Conservation (phyloP, 2,329 filamentous ascomycete species). For the Trichoderma lentiforme region DNA sequence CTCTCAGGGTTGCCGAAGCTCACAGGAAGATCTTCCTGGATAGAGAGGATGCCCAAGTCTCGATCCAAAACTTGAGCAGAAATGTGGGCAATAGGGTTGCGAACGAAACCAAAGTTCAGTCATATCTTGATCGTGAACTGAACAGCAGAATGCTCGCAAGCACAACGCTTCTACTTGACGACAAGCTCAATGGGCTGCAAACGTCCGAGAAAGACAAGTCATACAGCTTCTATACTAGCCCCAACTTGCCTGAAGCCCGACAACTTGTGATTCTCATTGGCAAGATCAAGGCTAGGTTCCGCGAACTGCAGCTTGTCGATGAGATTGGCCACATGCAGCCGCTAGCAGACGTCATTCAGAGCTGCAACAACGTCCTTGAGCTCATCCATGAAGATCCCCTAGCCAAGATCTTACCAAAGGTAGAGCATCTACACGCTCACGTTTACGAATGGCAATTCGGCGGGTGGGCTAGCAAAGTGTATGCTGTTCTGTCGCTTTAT, state of each 20-base stretch:
- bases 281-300: slow-evolving; percentile 69
- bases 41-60: slow-evolving; percentile 38
- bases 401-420: slow-evolving; percentile 77
- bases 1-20: slow-evolving; percentile 58
- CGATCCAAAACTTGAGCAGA: slow-evolving; percentile 45
- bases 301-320: slow-evolving; percentile 62
- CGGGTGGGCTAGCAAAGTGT: slow-evolving; percentile 78
- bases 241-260: slow-evolving; percentile 72
- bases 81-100: slow-evolving; percentile 40
- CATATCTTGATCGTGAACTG: slow-evolving; percentile 34
- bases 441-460: slow-evolving; percentile 91
- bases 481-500: slow-evolving; percentile 67
- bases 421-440: slow-evolving; percentile 81
- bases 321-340: slow-evolving; percentile 71
- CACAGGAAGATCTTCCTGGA: slow-evolving; percentile 55
- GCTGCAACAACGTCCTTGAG: slow-evolving; percentile 71
- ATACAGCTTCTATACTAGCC: slow-evolving; percentile 88
- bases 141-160: slow-evolving; percentile 62
- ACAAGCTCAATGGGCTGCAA: slow-evolving; percentile 48
- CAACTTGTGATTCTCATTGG: slow-evolving; percentile 68
- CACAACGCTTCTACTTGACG: slow-evolving; percentile 62
- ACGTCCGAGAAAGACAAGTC: slow-evolving; percentile 36
- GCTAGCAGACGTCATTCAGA: slow-evolving; percentile 71
- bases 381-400: slow-evolving; percentile 79
- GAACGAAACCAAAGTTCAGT: slow-evolving; percentile 28